These are phyloP conservation scores for Aspergillus carbonarius DNA, from an alignment of 2,329 filamentous ascomycete genomes.

Conservation along the genomic window DNA sequence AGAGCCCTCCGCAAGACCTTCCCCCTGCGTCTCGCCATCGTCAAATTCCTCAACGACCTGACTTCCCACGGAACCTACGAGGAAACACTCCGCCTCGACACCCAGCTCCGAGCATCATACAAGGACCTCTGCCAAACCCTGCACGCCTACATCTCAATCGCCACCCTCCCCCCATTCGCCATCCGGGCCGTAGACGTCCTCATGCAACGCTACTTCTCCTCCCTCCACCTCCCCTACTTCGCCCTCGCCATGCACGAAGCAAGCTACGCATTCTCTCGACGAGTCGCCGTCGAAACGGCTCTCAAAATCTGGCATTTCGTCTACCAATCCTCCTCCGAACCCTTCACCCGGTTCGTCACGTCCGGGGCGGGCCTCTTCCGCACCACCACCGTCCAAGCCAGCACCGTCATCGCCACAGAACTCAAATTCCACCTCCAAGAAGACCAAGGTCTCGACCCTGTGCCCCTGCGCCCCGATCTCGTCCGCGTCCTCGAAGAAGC, in stretches of 20 bases:
- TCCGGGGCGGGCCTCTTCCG: slow-evolving; percentile 38
- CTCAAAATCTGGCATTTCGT: slow-evolving; percentile 49
- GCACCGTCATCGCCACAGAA: no score
- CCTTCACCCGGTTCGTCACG: slow-evolving; percentile 39
- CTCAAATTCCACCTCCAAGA: background rate
- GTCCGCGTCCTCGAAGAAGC: no score
- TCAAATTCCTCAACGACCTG: slow-evolving; percentile 29
- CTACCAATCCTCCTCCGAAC: slow-evolving; percentile 29
- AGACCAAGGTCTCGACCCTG: background rate
- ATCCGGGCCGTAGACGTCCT: slow-evolving; percentile 26
- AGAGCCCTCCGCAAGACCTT: slow-evolving; percentile 39
- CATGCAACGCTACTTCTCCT: slow-evolving; percentile 27
- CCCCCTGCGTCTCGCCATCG: slow-evolving; percentile 37
- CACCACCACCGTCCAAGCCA: slow-evolving; percentile 15
- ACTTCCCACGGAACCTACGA: slow-evolving; percentile 22
- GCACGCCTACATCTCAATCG: slow-evolving; percentile 7
- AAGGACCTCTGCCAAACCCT: slow-evolving; percentile 39
- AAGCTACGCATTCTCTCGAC: slow-evolving; percentile 50
- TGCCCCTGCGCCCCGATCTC: no score
- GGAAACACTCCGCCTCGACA: slow-evolving; percentile 34
- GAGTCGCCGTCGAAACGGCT: slow-evolving; percentile 49
- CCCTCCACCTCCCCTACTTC: slow-evolving; percentile 34
- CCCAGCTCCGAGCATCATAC: slow-evolving; percentile 47
- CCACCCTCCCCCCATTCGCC: slow-evolving; percentile 18
- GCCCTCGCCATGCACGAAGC: slow-evolving; percentile 19